Evolutionary conservation across 495 filamentous ascomycete genomes (phyloP).

Genomic region (Evansstolkia leycettana): DNA sequence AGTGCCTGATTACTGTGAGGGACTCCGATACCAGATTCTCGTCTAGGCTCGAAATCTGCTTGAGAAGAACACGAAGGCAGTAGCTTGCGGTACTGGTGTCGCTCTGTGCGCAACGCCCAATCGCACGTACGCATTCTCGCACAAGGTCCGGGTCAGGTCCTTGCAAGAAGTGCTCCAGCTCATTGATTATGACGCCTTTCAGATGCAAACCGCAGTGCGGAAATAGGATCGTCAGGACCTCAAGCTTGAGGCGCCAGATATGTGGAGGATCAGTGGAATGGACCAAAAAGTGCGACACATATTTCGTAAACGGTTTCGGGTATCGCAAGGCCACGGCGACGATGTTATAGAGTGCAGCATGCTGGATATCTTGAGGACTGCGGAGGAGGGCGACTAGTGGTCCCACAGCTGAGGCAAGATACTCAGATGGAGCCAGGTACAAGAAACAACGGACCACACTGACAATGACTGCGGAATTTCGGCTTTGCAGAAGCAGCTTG

Average conservation of each 20-base stretch:
- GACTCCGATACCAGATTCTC: constrained; percentile 82
- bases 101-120: constrained; percentile 82
- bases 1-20: constrained; percentile 82
- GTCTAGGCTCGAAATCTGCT: constrained; percentile 73
- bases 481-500: constrained; percentile 73
- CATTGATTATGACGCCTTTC: constrained; percentile 77
- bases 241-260: constrained; percentile 82
- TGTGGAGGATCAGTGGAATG: constrained; percentile 68
- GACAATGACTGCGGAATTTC: constrained; percentile 86
- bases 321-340: constrained; percentile 68
- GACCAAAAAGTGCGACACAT: constrained; percentile 78
- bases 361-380: constrained; percentile 72
- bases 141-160: constrained; percentile 65
- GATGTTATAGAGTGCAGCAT: constrained; percentile 85
- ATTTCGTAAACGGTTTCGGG: constrained; percentile 67
- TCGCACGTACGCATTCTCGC: constrained; percentile 77
- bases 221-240: constrained; percentile 80
- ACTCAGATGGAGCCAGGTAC: constrained; percentile 64
- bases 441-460: constrained; percentile 76
- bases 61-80: constrained; percentile 70
- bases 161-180: constrained; percentile 84
- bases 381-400: constrained; percentile 78
- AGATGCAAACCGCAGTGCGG: constrained; percentile 62
- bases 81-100: constrained; percentile 55
- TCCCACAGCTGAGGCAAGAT: constrained; percentile 59